phyloP scores from a whole-genome alignment of 2,329 filamentous ascomycete genomes.

The Moelleriella libera region DNA sequence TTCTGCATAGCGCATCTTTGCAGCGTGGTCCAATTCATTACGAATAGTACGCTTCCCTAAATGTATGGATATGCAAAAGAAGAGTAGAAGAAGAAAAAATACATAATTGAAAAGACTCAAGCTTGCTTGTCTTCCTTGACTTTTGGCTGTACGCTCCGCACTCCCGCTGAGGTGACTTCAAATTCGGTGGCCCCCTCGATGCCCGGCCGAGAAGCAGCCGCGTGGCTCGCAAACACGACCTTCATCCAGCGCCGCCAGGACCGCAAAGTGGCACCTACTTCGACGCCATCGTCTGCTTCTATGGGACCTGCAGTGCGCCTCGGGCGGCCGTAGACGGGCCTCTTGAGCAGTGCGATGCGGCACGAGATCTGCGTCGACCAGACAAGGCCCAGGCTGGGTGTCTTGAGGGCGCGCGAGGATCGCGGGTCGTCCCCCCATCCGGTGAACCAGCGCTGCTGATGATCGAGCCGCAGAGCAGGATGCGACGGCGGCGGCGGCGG shows the following conservation, averaged over 20 bases:
- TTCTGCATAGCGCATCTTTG: too few species aligned
- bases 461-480: conserved; percentile 57
- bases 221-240: conserved; percentile 79
- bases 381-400: conserved; percentile 71
- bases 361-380: conserved; percentile 84
- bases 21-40: too few species aligned
- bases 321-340: conserved; percentile 36
- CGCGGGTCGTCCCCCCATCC: conserved; percentile 71
- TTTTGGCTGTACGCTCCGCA: conserved; percentile 20
- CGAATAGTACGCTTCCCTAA: too few species aligned
- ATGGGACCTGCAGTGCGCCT: conserved; percentile 19
- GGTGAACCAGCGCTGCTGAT: conserved; percentile 91
- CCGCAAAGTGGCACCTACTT: conserved; percentile 29
- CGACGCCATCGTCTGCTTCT: conserved; percentile 25
- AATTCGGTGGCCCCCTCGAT: conserved; percentile 49
- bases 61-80: too few species aligned
- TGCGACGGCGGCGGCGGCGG: conserved; percentile 14
- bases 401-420: conserved; percentile 47
- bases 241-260: conserved; percentile 68
- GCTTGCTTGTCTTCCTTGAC: not conserved
- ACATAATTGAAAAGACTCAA: not conserved
- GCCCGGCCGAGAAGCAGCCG: conserved; percentile 33
- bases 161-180: conserved; percentile 57
- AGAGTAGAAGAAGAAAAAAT: not conserved
- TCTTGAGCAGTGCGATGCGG: conserved; percentile 68